Base-by-base conservation (phyloP, 2,329 filamentous ascomycete genomes). In the Catunica adiposa region DNA sequence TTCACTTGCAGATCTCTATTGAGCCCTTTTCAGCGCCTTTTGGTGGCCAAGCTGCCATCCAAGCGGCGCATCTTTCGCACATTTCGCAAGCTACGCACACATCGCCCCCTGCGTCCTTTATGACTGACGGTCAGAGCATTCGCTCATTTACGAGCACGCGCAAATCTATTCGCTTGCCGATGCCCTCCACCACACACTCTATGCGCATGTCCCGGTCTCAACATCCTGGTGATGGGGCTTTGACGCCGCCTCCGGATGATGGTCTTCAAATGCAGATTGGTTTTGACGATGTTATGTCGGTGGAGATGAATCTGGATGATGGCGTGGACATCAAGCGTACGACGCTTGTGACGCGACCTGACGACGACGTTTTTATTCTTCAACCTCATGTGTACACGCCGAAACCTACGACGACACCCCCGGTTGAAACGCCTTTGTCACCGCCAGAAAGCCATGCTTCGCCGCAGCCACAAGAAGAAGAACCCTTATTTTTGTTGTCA, bases 331-430 rank as follows among this genome's bases (percentile, higher is more conserved):
- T 47, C 11, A 54, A 58, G 22, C 29, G 29, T 26, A 40, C 54
- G 15, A 38, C 53, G 1, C 26, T 53, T 15, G 26, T 34, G n/a
- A 38, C 56, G 2, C 38, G 29, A 7, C 20, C 38, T 3, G 56
- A 58, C 20, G 53, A 58, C n/a, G 53, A 55, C 14, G 31, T 48
- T 1, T 79, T 72, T 58, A 68, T 80, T 22, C 67, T 81, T 3
- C 77, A 80, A 59, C 78, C 78, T 11, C 69, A 72, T 34, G 79
- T 76, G 0, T 80, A 80, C 61, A 79, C 75, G 0, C 78, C 78
- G 0, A 68, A 71, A 53, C 71, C 70, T 3, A 69, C 72, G 0
- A 67, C 23, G 5, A 14, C 70, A 3, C 69, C 72, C 0, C n/a
- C 22, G n/a, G 31, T 22, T n/a, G 37, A 51, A 25, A 52, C 71